Evolutionary conservation across 176 grass and related monocot species (phyloP).

Genomic region (Puccinellia tenuiflora): DNA sequence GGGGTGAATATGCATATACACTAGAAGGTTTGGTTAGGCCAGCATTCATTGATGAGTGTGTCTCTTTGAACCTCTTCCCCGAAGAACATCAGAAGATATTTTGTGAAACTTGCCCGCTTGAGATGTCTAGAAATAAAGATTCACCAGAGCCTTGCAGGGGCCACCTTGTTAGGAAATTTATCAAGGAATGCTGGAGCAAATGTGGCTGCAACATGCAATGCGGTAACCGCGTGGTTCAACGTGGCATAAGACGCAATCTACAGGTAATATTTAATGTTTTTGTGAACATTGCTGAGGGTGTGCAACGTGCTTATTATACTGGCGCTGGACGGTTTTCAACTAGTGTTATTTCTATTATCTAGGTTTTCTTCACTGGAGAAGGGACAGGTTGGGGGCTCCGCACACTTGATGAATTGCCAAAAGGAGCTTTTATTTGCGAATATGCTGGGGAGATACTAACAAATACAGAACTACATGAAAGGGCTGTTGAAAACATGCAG

Average conservation of each 20-base stretch:
- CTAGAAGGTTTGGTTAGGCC: constrained; percentile 47
- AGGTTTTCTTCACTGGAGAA: constrained; percentile 67
- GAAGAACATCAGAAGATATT: constrained; percentile 29
- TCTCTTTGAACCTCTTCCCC: constrained; percentile 31
- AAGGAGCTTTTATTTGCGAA: constrained; percentile 65
- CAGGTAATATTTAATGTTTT: constrained; percentile 35
- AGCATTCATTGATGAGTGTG: constrained; percentile 52
- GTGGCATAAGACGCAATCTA: constrained; percentile 46
- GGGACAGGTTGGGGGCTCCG: constrained; percentile 64
- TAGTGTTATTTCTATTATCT: not conserved
- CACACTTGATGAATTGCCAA: constrained; percentile 53
- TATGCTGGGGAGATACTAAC: constrained; percentile 73
- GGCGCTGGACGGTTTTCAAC: not conserved
- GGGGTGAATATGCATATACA: constrained; percentile 60
- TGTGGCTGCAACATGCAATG: constrained; percentile 67
- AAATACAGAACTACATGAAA: constrained; percentile 40
- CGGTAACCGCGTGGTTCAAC: constrained; percentile 65
- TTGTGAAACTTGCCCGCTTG: constrained; percentile 47
- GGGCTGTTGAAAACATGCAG: constrained; percentile 30
- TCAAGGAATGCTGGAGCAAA: constrained; percentile 76
- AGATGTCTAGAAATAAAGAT: constrained; percentile 38
- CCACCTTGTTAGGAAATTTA: constrained; percentile 50
- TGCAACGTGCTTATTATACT: not conserved
- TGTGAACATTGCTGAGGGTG: not conserved
- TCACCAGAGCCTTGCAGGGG: constrained; percentile 45